phyloP scores from a whole-genome alignment of 2,329 filamentous ascomycete genomes.

The Aureobasidium sp. region DNA sequence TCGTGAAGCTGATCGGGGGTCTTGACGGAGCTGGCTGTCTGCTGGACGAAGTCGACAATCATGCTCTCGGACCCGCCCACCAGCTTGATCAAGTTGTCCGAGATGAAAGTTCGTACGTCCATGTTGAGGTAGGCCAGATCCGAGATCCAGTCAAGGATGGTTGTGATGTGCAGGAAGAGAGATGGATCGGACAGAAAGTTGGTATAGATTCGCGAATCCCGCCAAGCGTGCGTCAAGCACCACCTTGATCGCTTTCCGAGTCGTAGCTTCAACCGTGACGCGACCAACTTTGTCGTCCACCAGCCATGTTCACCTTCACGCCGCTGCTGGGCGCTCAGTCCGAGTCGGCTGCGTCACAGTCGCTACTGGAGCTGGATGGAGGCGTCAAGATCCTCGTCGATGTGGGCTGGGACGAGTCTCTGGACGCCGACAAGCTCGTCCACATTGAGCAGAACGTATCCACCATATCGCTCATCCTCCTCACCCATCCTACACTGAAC shows the following conservation, averaged over 20 bases:
- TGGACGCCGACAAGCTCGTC: conserved; percentile 72
- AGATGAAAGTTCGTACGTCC: conserved; percentile 34
- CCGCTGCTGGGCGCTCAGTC: conserved; percentile 87
- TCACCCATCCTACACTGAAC: conserved; percentile 86
- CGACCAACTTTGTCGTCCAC: not conserved
- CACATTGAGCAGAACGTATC: conserved; percentile 92
- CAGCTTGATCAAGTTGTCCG: conserved; percentile 46
- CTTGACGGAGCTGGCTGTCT: conserved; percentile 46
- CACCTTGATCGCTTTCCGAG: not conserved
- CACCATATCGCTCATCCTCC: conserved; percentile 83
- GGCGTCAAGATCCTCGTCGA: conserved; percentile 93
- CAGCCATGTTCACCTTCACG: conserved; percentile 89
- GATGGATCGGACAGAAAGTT: not conserved
- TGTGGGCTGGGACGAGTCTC: conserved; percentile 91
- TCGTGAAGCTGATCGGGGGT: conserved; percentile 42
- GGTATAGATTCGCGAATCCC: not conserved
- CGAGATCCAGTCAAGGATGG: not conserved
- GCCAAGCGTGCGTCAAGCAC: conserved; percentile 5
- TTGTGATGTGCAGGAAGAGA: not conserved
- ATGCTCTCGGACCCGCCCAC: conserved; percentile 51
- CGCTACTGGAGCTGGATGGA: conserved; percentile 92
- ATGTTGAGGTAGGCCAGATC: conserved; percentile 20
- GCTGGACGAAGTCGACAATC: conserved; percentile 51
- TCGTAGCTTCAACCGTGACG: not conserved
- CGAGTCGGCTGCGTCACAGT: conserved; percentile 79